These are phyloP conservation scores for Talaromyces rugulosus DNA, from an alignment of 2,329 filamentous ascomycete genomes.

Conservation along the genomic window DNA sequence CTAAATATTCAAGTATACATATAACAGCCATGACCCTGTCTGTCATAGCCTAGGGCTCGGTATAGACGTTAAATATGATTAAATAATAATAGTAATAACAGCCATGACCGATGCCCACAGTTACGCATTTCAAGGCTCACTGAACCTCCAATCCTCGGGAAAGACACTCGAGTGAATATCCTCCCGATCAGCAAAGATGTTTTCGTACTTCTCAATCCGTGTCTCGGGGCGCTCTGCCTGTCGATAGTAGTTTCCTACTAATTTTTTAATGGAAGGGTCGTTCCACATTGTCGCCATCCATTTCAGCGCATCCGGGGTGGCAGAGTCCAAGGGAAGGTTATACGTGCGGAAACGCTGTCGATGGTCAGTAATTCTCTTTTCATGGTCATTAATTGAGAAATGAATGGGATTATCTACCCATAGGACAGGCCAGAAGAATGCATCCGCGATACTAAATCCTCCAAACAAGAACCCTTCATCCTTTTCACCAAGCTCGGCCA, in stretches of 20 bases:
- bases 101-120: not conserved
- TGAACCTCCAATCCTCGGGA: not conserved
- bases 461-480: conserved; percentile 36
- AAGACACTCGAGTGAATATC: not conserved
- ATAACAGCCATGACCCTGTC: too few relatives aligned
- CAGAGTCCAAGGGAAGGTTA: conserved; percentile 23
- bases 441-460: conserved; percentile 34
- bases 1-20: too few relatives aligned
- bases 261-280: conserved; percentile 20
- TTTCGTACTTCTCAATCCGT: conserved; percentile 25
- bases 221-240: conserved; percentile 27
- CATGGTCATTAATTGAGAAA: not conserved
- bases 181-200: conserved; percentile 21
- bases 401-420: conserved; percentile 23
- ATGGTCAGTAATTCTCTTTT: not conserved
- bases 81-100: too few relatives aligned
- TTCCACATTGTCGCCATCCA: conserved; percentile 35
- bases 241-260: conserved; percentile 23
- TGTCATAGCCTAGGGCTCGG: too few relatives aligned
- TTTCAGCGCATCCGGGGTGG: conserved; percentile 21
- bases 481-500: conserved; percentile 20
- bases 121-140: not conserved
- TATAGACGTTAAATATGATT: too few relatives aligned
- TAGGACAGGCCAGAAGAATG: conserved; percentile 36
- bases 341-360: conserved; percentile 31